Conservation (phyloP, 805 yeast genomes). For the Ascoidea rubescens region DNA sequence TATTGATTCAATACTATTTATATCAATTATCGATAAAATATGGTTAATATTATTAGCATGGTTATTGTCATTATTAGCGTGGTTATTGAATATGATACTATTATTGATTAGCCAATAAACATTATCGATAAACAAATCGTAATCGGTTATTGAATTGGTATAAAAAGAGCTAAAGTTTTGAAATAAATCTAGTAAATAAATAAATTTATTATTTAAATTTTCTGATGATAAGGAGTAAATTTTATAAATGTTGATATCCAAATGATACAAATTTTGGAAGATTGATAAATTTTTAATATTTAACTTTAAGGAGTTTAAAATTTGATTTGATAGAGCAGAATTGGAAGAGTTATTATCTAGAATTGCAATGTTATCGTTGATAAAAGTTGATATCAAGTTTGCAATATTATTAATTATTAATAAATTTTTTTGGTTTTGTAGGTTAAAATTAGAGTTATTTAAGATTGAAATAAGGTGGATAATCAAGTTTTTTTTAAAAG, state of each 20-base stretch:
- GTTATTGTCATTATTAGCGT: conserved; percentile 5
- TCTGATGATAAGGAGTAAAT: not conserved
- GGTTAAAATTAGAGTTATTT: not conserved
- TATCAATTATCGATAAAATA: conserved; percentile 4
- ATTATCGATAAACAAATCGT: conserved; percentile 9
- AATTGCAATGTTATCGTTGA: not conserved
- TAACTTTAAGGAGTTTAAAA: too few species aligned
- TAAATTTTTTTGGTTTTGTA: too few species aligned
- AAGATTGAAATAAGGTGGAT: not conserved
- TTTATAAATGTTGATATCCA: too few species aligned
- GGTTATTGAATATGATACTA: conserved; percentile 7
- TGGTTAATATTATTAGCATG: conserved; percentile 3
- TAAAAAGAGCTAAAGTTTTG: not conserved
- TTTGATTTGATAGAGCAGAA: too few species aligned
- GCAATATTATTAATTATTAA: not conserved
- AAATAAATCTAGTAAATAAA: too few species aligned
- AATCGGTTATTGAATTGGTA: not conserved
- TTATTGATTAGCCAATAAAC: conserved; percentile 9
- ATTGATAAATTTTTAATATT: too few species aligned
- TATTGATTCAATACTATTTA: not conserved
- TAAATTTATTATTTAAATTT: too few species aligned
- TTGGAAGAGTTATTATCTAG: not conserved
- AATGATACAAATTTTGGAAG: too few species aligned
- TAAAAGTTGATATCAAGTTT: too few species aligned
- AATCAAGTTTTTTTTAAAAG: too few species aligned